phyloP scores from a whole-genome alignment of 164 flowering plant species.

The Magnolia officinalis region DNA sequence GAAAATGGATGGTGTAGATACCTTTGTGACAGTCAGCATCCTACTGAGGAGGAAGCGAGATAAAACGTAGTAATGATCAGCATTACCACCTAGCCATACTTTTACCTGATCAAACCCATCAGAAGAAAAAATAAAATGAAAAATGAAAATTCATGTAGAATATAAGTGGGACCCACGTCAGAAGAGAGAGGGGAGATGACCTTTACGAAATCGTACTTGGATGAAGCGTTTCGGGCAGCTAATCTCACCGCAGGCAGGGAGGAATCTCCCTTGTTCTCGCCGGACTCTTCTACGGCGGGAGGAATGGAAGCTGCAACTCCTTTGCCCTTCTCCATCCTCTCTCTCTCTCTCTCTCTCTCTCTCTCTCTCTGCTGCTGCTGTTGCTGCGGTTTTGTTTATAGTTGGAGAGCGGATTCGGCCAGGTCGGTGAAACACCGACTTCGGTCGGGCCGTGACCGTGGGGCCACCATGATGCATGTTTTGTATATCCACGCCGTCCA shows the following conservation, averaged over 20 bases:
- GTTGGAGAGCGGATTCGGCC: background rate
- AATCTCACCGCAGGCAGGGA: constrained; percentile 30
- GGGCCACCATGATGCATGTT: too few relatives aligned
- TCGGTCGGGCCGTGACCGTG: too few relatives aligned
- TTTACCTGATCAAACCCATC: constrained; percentile 54
- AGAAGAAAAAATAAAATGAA: background rate
- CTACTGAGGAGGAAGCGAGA: constrained; percentile 93
- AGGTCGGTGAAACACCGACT: background rate
- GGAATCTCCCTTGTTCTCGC: constrained; percentile 9
- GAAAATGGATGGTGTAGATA: constrained; percentile 9
- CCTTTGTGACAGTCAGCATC: constrained; percentile 98
- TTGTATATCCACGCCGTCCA: too few relatives aligned
- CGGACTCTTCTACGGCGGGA: constrained; percentile 2
- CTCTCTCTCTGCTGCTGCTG: background rate
- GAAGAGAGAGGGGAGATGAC: constrained; percentile 25
- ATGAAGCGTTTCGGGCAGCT: constrained; percentile 72
- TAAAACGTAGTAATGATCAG: constrained; percentile 93
- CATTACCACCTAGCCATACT: constrained; percentile 95
- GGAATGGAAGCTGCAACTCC: constrained; percentile 15
- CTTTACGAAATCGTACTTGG: constrained; percentile 98
- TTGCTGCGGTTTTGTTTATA: too few relatives aligned
- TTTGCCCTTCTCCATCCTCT: constrained; percentile 43
- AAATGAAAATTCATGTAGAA: background rate
- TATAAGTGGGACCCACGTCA: background rate
- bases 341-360: background rate